Conservation (phyloP, 768 basidiomycete genomes). For the Lepiota subincarnata region DNA sequence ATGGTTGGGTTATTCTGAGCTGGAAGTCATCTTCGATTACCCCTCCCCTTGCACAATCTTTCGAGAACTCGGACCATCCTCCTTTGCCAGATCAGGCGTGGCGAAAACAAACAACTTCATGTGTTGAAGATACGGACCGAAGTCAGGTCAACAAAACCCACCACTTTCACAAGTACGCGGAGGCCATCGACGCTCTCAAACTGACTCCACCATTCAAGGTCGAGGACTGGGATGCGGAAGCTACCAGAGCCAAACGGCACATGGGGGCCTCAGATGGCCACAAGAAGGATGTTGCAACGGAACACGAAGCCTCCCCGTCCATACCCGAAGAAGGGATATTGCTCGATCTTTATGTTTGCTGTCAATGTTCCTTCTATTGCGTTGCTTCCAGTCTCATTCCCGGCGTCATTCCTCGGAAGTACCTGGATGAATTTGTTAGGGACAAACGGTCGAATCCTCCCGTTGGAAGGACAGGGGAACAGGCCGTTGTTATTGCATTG, state of each 20-base stretch:
- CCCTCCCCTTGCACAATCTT: constrained; percentile 59
- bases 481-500: constrained; percentile 50
- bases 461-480: constrained; percentile 48
- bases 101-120: constrained; percentile 45
- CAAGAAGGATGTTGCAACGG: constrained; percentile 32
- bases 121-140: constrained; percentile 48
- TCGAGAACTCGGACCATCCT: constrained; percentile 34
- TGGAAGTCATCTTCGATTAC: constrained; percentile 62
- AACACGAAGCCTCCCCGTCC: constrained; percentile 33
- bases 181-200: constrained; percentile 64
- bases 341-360: constrained; percentile 79
- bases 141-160: constrained; percentile 60
- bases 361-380: constrained; percentile 76
- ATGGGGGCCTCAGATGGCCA: constrained; percentile 37
- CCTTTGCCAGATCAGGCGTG: constrained; percentile 51
- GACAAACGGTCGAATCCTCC: constrained; percentile 61
- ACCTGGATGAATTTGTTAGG: constrained; percentile 57
- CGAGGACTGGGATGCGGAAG: constrained; percentile 56
- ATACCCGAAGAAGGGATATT: constrained; percentile 43
- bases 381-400: constrained; percentile 67
- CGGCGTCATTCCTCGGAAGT: constrained; percentile 62
- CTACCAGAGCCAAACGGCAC: constrained; percentile 50
- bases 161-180: constrained; percentile 75
- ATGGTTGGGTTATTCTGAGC: constrained; percentile 74
- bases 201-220: constrained; percentile 57